Evolutionary conservation across 495 filamentous ascomycete genomes (phyloP).

Genomic region (Ascobolus immersus): DNA sequence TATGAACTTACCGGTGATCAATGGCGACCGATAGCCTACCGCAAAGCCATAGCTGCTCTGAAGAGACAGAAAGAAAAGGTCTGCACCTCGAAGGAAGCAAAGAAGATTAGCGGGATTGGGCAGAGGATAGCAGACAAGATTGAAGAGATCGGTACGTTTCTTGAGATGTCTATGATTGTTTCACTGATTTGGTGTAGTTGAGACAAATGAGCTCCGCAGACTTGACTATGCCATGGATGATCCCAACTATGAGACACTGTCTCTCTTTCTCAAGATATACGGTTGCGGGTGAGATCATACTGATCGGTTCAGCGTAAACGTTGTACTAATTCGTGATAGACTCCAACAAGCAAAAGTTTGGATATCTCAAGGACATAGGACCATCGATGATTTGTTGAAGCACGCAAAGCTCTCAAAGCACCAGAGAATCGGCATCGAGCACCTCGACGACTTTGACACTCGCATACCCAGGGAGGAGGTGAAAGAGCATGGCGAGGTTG

Average conservation of each 20-base stretch:
- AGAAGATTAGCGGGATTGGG: slow-evolving; percentile 34
- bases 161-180: background rate
- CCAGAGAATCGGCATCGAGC: slow-evolving; percentile 56
- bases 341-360: slow-evolving; percentile 42
- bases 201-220: slow-evolving; percentile 44
- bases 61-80: slow-evolving; percentile 41
- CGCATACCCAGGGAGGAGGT: slow-evolving; percentile 69
- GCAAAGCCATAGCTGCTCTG: slow-evolving; percentile 51
- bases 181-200: background rate
- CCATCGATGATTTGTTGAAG: slow-evolving; percentile 41
- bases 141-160: slow-evolving; percentile 44
- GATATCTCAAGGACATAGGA: slow-evolving; percentile 50
- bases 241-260: slow-evolving; percentile 35
- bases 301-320: background rate
- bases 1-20: slow-evolving; percentile 48
- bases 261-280: slow-evolving; percentile 52
- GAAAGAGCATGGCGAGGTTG: slow-evolving; percentile 37
- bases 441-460: slow-evolving; percentile 56
- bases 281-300: slow-evolving; percentile 34
- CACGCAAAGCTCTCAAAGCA: slow-evolving; percentile 42
- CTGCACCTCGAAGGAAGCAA: slow-evolving; percentile 40
- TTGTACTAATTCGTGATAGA: background rate
- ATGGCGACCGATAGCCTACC: slow-evolving; percentile 62
- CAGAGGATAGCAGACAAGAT: slow-evolving; percentile 60
- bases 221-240: slow-evolving; percentile 42